Percentiles rank a stretch among this genome's conserved stretches.
These are phyloP conservation scores for Arthrinium puccinioides DNA, from an alignment of 2,329 filamentous ascomycete genomes.

Conservation along the genomic window DNA sequence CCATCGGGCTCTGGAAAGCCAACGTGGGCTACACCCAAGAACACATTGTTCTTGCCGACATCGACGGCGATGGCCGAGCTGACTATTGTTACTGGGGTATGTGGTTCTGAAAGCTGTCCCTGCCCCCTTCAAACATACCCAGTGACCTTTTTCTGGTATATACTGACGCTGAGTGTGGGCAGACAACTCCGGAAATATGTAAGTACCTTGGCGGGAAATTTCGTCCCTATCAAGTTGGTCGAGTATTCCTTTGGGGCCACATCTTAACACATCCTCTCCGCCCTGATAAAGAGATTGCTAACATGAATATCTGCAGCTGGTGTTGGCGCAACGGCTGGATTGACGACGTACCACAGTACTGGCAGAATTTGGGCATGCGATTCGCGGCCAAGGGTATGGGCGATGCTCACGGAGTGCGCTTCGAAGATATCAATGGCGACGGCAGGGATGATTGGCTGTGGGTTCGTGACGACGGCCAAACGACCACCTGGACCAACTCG, in stretches of 20 bases:
- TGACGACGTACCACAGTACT: slow-evolving; percentile 20
- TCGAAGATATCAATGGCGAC: slow-evolving; percentile 16
- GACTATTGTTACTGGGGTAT: slow-evolving; percentile 25
- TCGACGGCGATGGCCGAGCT: slow-evolving; percentile 22
- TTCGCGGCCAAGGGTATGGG: slow-evolving; percentile 14
- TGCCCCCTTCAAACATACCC: too few species aligned
- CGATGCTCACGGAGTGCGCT: slow-evolving; percentile 11
- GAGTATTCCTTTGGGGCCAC: too few species aligned
- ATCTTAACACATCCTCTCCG: too few species aligned
- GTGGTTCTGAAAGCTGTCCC: too few species aligned
- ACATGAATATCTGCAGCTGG: too few species aligned
- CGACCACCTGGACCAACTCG: neutral
- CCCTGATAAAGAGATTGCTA: too few species aligned
- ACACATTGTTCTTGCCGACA: slow-evolving; percentile 22
- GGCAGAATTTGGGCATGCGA: slow-evolving; percentile 22
- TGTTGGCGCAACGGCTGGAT: slow-evolving; percentile 24
- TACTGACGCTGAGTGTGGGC: too few species aligned
- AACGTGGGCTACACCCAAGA: slow-evolving; percentile 5
- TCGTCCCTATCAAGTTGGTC: too few species aligned
- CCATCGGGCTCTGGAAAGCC: slow-evolving; percentile 5
- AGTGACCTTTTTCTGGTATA: too few species aligned
- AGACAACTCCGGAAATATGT: slow-evolving; percentile 15
- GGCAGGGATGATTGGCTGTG: neutral
- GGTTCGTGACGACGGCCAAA: neutral
- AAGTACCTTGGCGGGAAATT: too few species aligned